phyloP scores from a whole-genome alignment of 306 rosid species.

The Sesbania bispinosa region DNA sequence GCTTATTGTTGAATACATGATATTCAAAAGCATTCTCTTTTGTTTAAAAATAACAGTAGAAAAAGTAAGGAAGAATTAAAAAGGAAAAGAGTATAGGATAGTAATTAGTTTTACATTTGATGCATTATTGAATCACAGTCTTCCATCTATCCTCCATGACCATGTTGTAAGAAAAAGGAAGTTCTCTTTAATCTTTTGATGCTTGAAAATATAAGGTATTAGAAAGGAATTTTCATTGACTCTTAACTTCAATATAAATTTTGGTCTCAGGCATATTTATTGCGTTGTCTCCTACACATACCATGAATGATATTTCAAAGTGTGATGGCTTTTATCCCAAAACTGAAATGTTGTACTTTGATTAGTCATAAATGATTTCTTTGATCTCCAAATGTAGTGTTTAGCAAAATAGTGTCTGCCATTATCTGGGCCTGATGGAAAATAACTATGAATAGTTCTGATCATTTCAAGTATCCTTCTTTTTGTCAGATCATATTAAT shows the following conservation, averaged over 20 bases:
- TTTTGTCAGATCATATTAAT: conserved; percentile 19
- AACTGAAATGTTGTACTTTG: too few relatives aligned
- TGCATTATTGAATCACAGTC: neutral
- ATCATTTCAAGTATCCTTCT: neutral
- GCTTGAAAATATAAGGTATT: too few relatives aligned
- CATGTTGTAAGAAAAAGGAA: too few relatives aligned
- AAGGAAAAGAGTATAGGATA: neutral
- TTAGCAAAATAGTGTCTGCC: neutral
- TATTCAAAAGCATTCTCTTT: neutral
- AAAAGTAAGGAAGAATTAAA: neutral
- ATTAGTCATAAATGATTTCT: neutral
- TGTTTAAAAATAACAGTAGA: neutral
- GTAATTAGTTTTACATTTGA: neutral
- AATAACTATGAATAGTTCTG: neutral
- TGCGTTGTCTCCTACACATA: neutral
- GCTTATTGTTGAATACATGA: neutral
- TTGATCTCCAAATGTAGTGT: neutral
- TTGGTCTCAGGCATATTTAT: neutral
- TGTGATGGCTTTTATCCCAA: neutral
- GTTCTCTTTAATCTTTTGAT: too few relatives aligned
- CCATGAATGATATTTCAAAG: neutral
- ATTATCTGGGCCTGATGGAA: neutral
- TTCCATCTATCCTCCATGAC: neutral
- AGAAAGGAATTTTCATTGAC: neutral
- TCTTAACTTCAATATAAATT: neutral